A percentile compares a stretch with the other conserved stretches of the same genome.
Evolutionary conservation across 208 protist genomes (phyloP).

Genomic region (Crithidia bombi): DNA sequence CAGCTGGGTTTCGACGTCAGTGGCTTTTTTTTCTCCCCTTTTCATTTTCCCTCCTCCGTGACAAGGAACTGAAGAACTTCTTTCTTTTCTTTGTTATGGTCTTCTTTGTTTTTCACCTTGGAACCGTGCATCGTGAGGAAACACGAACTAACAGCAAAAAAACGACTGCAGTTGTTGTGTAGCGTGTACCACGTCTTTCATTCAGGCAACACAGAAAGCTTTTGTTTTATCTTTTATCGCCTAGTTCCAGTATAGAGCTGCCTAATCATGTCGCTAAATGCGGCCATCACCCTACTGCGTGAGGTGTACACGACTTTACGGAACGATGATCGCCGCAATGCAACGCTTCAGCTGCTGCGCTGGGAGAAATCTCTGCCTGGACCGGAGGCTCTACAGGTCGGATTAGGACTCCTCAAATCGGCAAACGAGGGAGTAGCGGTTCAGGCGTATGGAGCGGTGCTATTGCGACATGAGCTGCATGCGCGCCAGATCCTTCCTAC

Average conservation of each 20-base stretch:
- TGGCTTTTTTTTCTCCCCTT: neutral
- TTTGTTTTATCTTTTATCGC: neutral
- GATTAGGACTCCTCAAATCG: slow-evolving; percentile 60
- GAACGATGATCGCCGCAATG: slow-evolving; percentile 47
- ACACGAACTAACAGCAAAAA: too few species aligned
- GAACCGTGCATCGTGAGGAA: too few species aligned
- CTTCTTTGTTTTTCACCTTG: neutral
- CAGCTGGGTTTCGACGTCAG: too few species aligned
- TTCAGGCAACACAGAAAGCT: neutral
- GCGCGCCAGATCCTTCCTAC: slow-evolving; percentile 28
- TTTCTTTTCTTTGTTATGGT: slow-evolving; percentile 7
- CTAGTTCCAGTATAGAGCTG: neutral
- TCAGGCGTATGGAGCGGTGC: slow-evolving; percentile 82
- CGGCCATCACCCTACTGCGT: slow-evolving; percentile 41
- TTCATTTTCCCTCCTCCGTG: neutral
- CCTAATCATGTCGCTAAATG: slow-evolving; percentile 29
- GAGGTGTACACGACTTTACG: slow-evolving; percentile 46
- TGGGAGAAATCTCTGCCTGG: slow-evolving; percentile 56
- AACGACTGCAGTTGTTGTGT: too few species aligned
- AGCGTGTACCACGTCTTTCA: too few species aligned
- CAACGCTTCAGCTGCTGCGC: slow-evolving; percentile 50
- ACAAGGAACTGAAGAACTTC: neutral
- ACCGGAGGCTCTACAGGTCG: slow-evolving; percentile 42
- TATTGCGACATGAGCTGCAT: slow-evolving; percentile 60
- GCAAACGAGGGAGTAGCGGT: slow-evolving; percentile 49